Evolutionary conservation across 2,329 filamentous ascomycete species (phyloP), one percentile per base, ranked within the genome.

Genomic region (Neophaeococcomyces aloes): DNA sequence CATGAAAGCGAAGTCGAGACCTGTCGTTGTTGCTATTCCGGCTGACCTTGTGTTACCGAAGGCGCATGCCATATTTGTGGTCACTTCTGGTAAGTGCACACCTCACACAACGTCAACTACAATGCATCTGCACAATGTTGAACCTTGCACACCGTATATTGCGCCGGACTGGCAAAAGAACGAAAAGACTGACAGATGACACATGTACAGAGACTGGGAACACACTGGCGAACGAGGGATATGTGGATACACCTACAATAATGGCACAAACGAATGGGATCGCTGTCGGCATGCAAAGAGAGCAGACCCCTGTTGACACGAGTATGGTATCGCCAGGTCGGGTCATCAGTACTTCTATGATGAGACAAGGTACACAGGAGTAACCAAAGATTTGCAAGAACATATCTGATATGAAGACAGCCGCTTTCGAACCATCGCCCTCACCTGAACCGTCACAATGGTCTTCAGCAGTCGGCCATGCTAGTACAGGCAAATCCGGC

Each of bases 401-500:
- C 10, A 36, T 33, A n/a, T 2, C 33, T 41, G 29, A 43, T 29
- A n/a, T n/a, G 25, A 11, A 7, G 10, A 15, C 18, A 43, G 32
- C 44, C 17, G 35, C 36, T 11, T 15, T 39, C 36, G 50, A 51
- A 14, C 45, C 47, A 29, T 47, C 54, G 14, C 42, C 53, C 36
- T 52, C 58, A 34, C 45, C 57, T 17, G 60, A 61, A 25, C 45
- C 52, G 27, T 53, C 54, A 11, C 64, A 67, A 57, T 71, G 68
- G 68, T 71, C 66, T 8, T 65, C 68, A 1, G 68, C 68, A 2
- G 66, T 71, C 21, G 68, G 68, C 10, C 67, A 70, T 47, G 68
- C 68, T 29, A 48, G 46, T 32, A 63, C 65, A 18, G 68, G 68
- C 30, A 71, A 71, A 54, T 71, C 68, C 2, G 67, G 68, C 21